Conservation (phyloP, 2,329 filamentous ascomycete species). For the Knoxdaviesia capensis region DNA sequence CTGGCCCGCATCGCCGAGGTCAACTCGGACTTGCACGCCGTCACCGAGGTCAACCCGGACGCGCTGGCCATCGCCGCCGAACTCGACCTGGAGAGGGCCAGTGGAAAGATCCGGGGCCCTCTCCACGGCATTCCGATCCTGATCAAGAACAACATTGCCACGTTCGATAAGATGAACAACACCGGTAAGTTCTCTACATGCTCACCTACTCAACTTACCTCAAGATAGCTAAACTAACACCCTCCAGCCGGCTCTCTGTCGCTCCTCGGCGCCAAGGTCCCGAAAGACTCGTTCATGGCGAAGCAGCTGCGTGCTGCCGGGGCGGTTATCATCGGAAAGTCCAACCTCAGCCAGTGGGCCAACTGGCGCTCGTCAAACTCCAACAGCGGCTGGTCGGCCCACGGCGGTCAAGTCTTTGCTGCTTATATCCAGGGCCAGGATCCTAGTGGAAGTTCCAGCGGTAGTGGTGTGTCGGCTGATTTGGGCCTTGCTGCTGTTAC, state of each 20-base stretch:
- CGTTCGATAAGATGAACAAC: constrained; percentile 37
- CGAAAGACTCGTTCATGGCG: constrained; percentile 34
- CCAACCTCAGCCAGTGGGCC: constrained; percentile 42
- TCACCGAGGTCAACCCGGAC: constrained; percentile 16
- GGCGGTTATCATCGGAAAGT: constrained; percentile 42
- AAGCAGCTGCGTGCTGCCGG: constrained; percentile 37
- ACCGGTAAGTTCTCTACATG: constrained; percentile 10
- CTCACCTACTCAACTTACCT: background rate
- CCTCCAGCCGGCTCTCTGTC: constrained; percentile 31
- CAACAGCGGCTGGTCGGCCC: constrained; percentile 43
- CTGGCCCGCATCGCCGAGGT: constrained; percentile 9
- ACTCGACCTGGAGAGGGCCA: constrained; percentile 13
- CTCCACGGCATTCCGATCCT: constrained; percentile 44
- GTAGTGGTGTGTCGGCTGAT: constrained; percentile 37
- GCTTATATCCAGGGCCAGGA: constrained; percentile 41
- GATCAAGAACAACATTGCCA: constrained; percentile 47
- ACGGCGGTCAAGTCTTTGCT: constrained; percentile 38
- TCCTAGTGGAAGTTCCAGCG: constrained; percentile 38
- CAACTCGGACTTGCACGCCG: constrained; percentile 10
- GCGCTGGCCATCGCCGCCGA: constrained; percentile 12
- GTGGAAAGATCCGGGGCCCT: constrained; percentile 15
- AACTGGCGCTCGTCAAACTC: constrained; percentile 35
- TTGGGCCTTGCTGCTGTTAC: constrained; percentile 37
- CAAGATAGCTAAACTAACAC: background rate
- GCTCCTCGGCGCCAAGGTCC: constrained; percentile 32